A percentile compares a stretch with the other conserved stretches of the same genome.
Conservation (phyloP, 345 rosid species). For the Excoecaria agallocha region DNA sequence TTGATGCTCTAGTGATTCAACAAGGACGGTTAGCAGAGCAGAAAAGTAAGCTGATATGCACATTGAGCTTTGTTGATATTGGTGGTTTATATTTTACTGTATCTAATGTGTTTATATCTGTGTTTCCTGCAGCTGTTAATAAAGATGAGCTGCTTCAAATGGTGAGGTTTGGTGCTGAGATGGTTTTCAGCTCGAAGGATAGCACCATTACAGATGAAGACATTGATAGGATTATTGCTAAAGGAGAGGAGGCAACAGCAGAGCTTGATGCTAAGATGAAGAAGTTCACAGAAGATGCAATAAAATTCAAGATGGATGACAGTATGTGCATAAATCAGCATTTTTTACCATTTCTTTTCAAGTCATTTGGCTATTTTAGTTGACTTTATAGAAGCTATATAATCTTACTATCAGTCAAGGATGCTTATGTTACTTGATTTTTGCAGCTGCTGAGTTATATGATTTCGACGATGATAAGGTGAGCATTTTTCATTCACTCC, state of each 20-base stretch:
- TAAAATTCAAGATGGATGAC: conserved; percentile 96
- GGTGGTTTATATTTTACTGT: not conserved
- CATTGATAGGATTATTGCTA: conserved; percentile 94
- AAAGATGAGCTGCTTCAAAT: conserved; percentile 99
- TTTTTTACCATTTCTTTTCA: not conserved
- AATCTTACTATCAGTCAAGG: not conserved
- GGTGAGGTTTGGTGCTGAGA: conserved; percentile 99
- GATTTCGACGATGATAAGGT: conserved; percentile 94
- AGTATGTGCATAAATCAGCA: conserved; percentile 43
- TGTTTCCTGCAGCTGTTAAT: conserved; percentile 68
- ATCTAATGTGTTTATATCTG: not conserved
- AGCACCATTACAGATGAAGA: conserved; percentile 98
- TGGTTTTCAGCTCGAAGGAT: conserved; percentile 99
- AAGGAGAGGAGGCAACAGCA: conserved; percentile 95
- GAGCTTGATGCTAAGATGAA: conserved; percentile 99
- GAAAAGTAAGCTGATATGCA: conserved; percentile 62
- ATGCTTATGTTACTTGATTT: conserved; percentile 15
- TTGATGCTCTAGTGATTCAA: conserved; percentile 97
- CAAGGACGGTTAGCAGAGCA: conserved; percentile 98
- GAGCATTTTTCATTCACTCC: not conserved
- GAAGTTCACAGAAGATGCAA: conserved; percentile 96
- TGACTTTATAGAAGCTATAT: not conserved
- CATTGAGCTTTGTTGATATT: not conserved
- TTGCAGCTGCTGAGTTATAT: conserved; percentile 83
- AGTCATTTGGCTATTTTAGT: conserved; percentile 2